Base-by-base conservation (phyloP, 1,139 yeast species). In the Debaryomyces subglobosus region DNA sequence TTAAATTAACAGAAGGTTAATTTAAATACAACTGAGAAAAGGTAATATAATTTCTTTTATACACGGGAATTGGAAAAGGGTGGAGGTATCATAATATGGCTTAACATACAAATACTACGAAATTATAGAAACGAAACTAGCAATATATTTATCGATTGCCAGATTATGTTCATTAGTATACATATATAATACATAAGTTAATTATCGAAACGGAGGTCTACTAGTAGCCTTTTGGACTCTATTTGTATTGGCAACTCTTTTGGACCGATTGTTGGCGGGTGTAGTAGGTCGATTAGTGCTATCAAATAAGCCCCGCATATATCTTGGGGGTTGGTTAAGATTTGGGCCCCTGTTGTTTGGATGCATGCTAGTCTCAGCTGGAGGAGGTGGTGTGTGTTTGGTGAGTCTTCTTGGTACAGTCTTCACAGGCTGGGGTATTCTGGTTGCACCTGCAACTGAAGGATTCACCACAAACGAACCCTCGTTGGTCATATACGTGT, bases 271-370 rank as follows among this genome's bases (percentile, higher is more conserved):
- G 39, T 44, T 39, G n/a, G 47, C 23, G 10, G 44, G 39, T 2
- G 52, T 36, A 25, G 24, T 16, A 13, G 35, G 35, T 13, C 30
- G 33, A 33, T 38, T 38, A 2, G 39, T 32, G 10, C 25, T 25
- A n/a, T 68, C 71, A 53, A 72, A 71, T 30, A 75, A 60, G 1
- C 78, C 79, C 18, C 68, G 59, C 72, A 75, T 64, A 54, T 74
- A 75, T 43, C 80, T 60, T 1, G 79, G 79, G 0, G 76, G 73
- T 56, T 75, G 79, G 58, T 75, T 65, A 42, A 75, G 64, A 51
- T 75, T 73, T 10, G 79, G 80, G 1, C 64, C 64, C 1, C 49
- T 30, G 49, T 41, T 13, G 5, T n/a, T 42, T 15, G 45, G 21
- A 16, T 42, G 43, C 8, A 25, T 6, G 21, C 21, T 39, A 8